These are phyloP conservation scores for Acmispon strigosus DNA, from an alignment of 306 rosid genomes.

Conservation along the genomic window DNA sequence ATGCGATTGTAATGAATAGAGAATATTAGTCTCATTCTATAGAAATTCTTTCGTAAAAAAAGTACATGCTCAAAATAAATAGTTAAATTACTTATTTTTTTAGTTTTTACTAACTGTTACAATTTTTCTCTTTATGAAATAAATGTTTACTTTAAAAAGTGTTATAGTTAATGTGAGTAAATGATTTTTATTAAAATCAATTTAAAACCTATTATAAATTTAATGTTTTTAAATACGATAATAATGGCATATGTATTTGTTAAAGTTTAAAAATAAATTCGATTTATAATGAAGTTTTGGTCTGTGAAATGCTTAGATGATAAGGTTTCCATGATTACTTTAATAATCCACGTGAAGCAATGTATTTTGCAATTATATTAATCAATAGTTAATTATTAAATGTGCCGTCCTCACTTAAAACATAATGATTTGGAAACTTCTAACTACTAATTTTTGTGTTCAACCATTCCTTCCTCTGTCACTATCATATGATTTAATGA, in stretches of 20 bases:
- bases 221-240: no score
- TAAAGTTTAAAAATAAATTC: neutral
- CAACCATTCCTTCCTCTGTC: neutral
- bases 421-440: conserved; percentile 31
- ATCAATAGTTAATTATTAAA: neutral
- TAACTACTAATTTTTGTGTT: neutral
- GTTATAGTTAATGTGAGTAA: no score
- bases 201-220: no score
- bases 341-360: neutral
- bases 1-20: no score
- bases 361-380: neutral
- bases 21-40: no score
- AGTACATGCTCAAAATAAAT: neutral
- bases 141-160: no score
- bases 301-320: neutral
- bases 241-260: neutral
- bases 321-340: neutral
- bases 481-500: neutral
- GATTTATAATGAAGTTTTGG: neutral
- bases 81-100: no score
- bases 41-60: no score
- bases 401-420: conserved; percentile 17
- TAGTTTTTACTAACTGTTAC: no score
- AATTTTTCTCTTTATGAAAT: no score
- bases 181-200: no score